These are phyloP conservation scores for Castanea sativa DNA, from an alignment of 306 rosid genomes.

Conservation along the genomic window DNA sequence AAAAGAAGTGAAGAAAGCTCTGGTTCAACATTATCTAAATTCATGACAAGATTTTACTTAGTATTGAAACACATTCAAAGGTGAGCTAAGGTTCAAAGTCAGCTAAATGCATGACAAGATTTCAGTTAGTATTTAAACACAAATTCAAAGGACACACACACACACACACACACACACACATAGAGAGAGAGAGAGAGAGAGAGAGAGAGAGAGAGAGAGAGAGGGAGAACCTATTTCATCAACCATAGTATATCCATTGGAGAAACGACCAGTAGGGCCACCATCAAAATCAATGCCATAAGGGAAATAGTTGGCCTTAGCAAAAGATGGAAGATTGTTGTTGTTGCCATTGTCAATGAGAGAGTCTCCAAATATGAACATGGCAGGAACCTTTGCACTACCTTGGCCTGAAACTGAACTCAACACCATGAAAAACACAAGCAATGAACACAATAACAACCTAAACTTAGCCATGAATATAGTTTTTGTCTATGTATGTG, in stretches of 20 bases:
- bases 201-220: not conserved
- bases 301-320: constrained; percentile 89
- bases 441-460: not conserved
- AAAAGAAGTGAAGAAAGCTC: no score
- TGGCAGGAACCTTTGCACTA: constrained; percentile 65
- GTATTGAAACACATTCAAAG: not conserved
- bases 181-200: not conserved
- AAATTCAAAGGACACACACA: not conserved
- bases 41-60: not conserved
- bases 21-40: not conserved
- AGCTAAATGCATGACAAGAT: not conserved
- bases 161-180: not conserved
- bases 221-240: constrained; percentile 56
- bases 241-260: constrained; percentile 86
- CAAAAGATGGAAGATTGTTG: constrained; percentile 77
- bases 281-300: constrained; percentile 88
- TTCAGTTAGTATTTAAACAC: not conserved
- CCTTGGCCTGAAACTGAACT: constrained; percentile 37
- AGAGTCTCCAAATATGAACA: constrained; percentile 93
- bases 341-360: constrained; percentile 94
- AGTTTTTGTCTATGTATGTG: not conserved
- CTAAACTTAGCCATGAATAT: constrained; percentile 40
- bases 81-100: no score
- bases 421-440: constrained; percentile 24
- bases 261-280: constrained; percentile 92